A percentile compares a stretch with the other conserved stretches of the same genome.
Conservation (phyloP, 768 basidiomycete species). For the Pisolithus tinctorius region DNA sequence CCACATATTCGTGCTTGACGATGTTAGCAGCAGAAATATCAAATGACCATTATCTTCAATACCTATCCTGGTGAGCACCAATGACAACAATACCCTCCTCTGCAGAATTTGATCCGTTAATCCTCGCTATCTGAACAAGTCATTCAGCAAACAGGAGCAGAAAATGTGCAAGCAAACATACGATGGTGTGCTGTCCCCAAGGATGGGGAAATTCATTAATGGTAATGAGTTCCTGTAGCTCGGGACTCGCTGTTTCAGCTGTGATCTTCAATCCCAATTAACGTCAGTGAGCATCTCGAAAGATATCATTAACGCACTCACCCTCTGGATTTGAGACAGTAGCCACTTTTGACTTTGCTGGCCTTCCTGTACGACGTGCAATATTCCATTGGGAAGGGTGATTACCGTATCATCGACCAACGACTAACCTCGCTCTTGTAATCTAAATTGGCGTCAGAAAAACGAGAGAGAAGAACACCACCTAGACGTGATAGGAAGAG, state of each 20-base stretch:
- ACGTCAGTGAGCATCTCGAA: slow-evolving; percentile 7
- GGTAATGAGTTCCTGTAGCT: slow-evolving; percentile 50
- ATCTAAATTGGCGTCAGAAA: slow-evolving; percentile 33
- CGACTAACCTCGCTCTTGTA: slow-evolving; percentile 65
- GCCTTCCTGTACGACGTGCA: slow-evolving; percentile 46
- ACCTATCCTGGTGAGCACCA: slow-evolving; percentile 83
- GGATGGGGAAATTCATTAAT: slow-evolving; percentile 69
- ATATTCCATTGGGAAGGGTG: slow-evolving; percentile 10
- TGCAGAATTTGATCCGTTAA: slow-evolving; percentile 59
- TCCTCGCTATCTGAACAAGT: slow-evolving; percentile 55
- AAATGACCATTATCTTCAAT: slow-evolving; percentile 10
- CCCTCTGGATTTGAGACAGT: slow-evolving; percentile 58
- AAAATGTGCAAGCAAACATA: slow-evolving; percentile 37
- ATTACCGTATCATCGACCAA: neutral
- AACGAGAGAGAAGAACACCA: slow-evolving; percentile 11
- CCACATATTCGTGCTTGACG: slow-evolving; percentile 62
- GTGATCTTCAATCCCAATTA: slow-evolving; percentile 46
- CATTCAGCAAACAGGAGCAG: neutral
- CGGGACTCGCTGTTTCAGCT: slow-evolving; percentile 47
- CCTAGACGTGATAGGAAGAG: neutral
- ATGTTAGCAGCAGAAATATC: neutral
- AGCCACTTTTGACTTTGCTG: slow-evolving; percentile 76
- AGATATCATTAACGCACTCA: slow-evolving; percentile 17
- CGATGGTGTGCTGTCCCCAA: slow-evolving; percentile 83
- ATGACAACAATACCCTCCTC: slow-evolving; percentile 65